Conservation (phyloP, 768 basidiomycete species). For the Suillus subaureus region DNA sequence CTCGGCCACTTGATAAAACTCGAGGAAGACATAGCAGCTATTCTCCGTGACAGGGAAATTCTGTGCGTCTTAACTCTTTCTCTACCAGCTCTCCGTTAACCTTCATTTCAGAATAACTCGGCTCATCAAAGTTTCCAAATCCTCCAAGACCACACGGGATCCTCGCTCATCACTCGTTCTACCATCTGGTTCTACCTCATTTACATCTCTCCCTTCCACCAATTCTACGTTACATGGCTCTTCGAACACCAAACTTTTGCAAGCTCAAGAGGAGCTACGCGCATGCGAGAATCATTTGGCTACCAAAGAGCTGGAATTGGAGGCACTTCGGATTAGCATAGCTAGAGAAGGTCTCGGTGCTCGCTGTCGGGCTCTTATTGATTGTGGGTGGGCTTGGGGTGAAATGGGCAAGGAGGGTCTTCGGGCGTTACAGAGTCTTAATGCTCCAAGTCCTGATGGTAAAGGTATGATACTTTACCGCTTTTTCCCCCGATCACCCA, state of each 20-base stretch:
- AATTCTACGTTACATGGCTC: constrained; percentile 24
- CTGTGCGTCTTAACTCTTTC: constrained; percentile 50
- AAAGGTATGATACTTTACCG: constrained; percentile 6
- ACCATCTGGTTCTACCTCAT: constrained; percentile 43
- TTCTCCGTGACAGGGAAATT: constrained; percentile 79
- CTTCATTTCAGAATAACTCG: constrained; percentile 61
- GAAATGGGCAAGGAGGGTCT: constrained; percentile 69
- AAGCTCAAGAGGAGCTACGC: constrained; percentile 77
- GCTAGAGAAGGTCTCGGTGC: constrained; percentile 63
- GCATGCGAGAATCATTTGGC: constrained; percentile 81
- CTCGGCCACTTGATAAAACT: constrained; percentile 61
- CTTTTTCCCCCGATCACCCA: not conserved
- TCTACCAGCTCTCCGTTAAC: not conserved
- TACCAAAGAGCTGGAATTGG: constrained; percentile 66
- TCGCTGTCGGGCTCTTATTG: constrained; percentile 65
- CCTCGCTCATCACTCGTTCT: constrained; percentile 33
- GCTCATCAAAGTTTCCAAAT: constrained; percentile 76
- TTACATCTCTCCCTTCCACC: constrained; percentile 42
- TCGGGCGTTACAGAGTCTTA: constrained; percentile 23
- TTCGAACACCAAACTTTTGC: constrained; percentile 49
- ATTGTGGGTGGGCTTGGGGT: constrained; percentile 70
- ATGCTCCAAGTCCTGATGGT: not conserved
- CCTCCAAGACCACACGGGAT: constrained; percentile 44
- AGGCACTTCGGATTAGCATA: constrained; percentile 50
- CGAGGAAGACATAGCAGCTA: constrained; percentile 72